Evolutionary conservation across 192 early-diverging fungal genomes (phyloP).

Genomic region (Phlyctochytrium bullatum): DNA sequence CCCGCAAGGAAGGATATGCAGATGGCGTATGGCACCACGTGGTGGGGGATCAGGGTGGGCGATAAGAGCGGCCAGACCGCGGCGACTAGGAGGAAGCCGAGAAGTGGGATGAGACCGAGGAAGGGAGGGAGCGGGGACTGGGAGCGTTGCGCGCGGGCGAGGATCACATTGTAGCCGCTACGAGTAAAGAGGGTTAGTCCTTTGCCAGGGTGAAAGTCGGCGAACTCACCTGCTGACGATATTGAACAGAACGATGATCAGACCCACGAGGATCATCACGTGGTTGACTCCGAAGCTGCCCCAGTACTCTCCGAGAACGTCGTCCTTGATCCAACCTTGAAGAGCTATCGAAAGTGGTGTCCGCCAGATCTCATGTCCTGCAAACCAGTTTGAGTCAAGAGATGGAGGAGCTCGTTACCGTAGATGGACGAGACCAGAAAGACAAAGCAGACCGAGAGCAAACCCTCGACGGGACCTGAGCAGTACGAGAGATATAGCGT

Average conservation of each 20-base stretch:
- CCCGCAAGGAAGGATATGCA: slow-evolving; percentile 75
- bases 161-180: neutral
- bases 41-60: slow-evolving; percentile 61
- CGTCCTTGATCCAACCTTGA: slow-evolving; percentile 34
- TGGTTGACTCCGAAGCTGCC: slow-evolving; percentile 49
- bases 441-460: slow-evolving; percentile 64
- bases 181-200: slow-evolving; percentile 20
- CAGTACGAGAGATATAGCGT: slow-evolving; percentile 78
- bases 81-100: slow-evolving; percentile 46
- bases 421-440: slow-evolving; percentile 63
- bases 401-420: slow-evolving; percentile 44
- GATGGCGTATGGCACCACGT: slow-evolving; percentile 66
- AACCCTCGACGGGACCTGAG: slow-evolving; percentile 90
- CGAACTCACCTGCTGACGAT: slow-evolving; percentile 54
- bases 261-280: slow-evolving; percentile 49
- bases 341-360: slow-evolving; percentile 30
- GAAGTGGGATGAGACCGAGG: slow-evolving; percentile 67
- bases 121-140: slow-evolving; percentile 53
- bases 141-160: slow-evolving; percentile 59
- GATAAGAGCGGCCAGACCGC: slow-evolving; percentile 64
- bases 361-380: slow-evolving; percentile 46
- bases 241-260: slow-evolving; percentile 48
- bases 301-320: slow-evolving; percentile 26
- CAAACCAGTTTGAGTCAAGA: slow-evolving; percentile 7
- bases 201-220: slow-evolving; percentile 2